Conservation (phyloP, 768 basidiomycete species). For the Leccinellum luteum region DNA sequence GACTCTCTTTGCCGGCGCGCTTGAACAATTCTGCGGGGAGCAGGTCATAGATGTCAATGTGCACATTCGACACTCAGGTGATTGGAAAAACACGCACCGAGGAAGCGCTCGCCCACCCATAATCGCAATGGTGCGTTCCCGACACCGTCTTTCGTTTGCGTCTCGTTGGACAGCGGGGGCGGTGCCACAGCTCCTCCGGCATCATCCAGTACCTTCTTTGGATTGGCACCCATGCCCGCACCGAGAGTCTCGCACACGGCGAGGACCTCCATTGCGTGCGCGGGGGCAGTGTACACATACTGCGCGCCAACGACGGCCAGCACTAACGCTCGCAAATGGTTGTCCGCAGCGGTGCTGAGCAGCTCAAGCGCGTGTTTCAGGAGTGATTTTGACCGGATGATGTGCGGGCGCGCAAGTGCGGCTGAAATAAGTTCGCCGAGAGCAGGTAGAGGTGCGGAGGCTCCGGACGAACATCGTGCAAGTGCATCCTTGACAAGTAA, state of each 20-base stretch:
- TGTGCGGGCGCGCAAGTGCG: slow-evolving; percentile 21
- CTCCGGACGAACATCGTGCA: slow-evolving; percentile 20
- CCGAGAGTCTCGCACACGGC: slow-evolving; percentile 67
- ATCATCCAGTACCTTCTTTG: slow-evolving; percentile 17
- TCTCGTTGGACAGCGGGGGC: neutral
- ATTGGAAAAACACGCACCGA: slow-evolving; percentile 41
- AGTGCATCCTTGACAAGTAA: slow-evolving; percentile 28
- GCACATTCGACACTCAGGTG: neutral
- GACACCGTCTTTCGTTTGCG: slow-evolving; percentile 31
- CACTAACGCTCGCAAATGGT: slow-evolving; percentile 68
- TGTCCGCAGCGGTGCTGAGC: slow-evolving; percentile 60
- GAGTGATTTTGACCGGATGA: slow-evolving; percentile 35
- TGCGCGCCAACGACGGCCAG: slow-evolving; percentile 67
- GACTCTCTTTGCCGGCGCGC: slow-evolving; percentile 50
- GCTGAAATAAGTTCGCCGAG: slow-evolving; percentile 19
- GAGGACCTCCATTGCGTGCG: slow-evolving; percentile 67
- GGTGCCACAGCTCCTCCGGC: neutral
- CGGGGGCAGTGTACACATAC: slow-evolving; percentile 65
- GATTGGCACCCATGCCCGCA: slow-evolving; percentile 56
- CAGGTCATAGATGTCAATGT: neutral
- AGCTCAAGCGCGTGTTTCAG: slow-evolving; percentile 59
- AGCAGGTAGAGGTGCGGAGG: slow-evolving; percentile 19
- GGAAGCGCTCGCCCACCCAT: slow-evolving; percentile 70
- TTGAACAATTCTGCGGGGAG: slow-evolving; percentile 50
- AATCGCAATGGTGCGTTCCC: slow-evolving; percentile 66